Evolutionary conservation across 2,329 filamentous ascomycete species (phyloP).

Genomic region (Fusarium succisae): DNA sequence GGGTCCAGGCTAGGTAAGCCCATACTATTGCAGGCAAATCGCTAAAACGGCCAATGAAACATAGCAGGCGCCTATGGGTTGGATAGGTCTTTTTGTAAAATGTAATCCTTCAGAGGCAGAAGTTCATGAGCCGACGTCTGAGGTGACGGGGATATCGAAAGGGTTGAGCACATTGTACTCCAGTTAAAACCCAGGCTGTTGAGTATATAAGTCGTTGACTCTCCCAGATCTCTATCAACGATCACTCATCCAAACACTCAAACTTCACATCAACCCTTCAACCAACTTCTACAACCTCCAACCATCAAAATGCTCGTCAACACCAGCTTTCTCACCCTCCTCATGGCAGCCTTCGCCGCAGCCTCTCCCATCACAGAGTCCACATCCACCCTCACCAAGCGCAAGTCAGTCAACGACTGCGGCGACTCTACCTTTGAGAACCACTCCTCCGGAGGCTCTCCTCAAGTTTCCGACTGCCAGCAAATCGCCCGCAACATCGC

Average conservation of each 20-base stretch:
- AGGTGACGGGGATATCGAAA: rapidly evolving
- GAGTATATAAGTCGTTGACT: not conserved
- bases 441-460: not conserved
- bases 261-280: not conserved
- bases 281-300: not conserved
- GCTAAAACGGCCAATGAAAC: not conserved
- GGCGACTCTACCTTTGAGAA: not conserved
- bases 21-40: not conserved
- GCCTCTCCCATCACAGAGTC: not conserved
- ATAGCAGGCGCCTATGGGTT: rapidly evolving
- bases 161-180: not conserved
- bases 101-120: not conserved
- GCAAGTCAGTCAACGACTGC: not conserved
- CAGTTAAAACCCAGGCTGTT: not conserved
- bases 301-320: not conserved
- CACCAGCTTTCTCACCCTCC: not conserved
- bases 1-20: not conserved
- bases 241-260: not conserved
- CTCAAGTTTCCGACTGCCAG: not conserved
- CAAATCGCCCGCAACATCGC: not conserved
- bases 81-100: not conserved
- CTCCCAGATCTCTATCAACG: not conserved
- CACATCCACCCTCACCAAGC: not conserved
- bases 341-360: not conserved
- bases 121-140: not conserved